These are phyloP conservation scores for Podospora sp. DNA, from an alignment of 495 filamentous ascomycete genomes.

Conservation along the genomic window DNA sequence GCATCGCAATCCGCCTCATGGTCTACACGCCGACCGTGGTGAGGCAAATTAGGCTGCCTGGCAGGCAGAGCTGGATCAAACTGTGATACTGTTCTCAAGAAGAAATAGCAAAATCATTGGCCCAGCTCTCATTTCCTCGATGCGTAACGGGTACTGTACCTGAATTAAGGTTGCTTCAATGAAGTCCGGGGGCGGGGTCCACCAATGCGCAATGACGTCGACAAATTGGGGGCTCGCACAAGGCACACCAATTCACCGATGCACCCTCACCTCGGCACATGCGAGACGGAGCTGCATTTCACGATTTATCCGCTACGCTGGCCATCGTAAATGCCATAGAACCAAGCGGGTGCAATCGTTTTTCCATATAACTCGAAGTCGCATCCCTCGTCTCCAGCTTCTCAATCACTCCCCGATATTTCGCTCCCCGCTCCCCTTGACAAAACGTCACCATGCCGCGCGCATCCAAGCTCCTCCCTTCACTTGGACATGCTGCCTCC, in stretches of 20 bases:
- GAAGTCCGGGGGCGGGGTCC: not conserved
- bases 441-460: slow-evolving; percentile 34
- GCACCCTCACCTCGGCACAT: not conserved
- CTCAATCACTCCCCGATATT: not conserved
- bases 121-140: too few species aligned
- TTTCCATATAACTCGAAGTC: not conserved
- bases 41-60: too few species aligned
- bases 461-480: slow-evolving; percentile 60
- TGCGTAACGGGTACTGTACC: not conserved
- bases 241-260: not conserved
- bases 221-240: not conserved
- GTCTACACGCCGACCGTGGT: too few species aligned
- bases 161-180: not conserved
- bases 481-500: slow-evolving; percentile 83
- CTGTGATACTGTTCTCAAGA: too few species aligned
- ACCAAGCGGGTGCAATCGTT: not conserved
- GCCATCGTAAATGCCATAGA: not conserved
- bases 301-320: not conserved
- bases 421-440: not conserved
- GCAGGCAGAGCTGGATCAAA: too few species aligned
- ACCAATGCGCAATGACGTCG: not conserved
- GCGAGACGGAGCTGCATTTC: not conserved
- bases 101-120: too few species aligned
- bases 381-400: not conserved
- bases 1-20: too few species aligned